A percentile compares a stretch with the other conserved stretches of the same genome.
Conservation (phyloP, 345 rosid species). For the Arabis hirsuta region DNA sequence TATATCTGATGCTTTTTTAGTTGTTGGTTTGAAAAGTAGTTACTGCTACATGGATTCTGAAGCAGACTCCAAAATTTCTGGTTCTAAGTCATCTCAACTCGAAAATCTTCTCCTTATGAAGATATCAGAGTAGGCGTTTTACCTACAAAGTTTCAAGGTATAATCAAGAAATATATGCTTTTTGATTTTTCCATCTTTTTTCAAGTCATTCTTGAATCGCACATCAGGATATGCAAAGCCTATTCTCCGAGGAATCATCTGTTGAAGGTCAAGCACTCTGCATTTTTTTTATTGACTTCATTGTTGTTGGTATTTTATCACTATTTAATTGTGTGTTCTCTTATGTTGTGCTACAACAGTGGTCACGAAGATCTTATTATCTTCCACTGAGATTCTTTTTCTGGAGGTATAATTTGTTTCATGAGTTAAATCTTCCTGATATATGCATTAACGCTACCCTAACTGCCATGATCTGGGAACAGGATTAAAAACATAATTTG, state of each 20-base stretch:
- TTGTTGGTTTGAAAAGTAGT: too few relatives aligned
- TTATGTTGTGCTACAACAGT: too few relatives aligned
- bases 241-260: constrained; percentile 83
- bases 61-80: constrained; percentile 51
- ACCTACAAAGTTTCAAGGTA: constrained; percentile 26
- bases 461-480: too few relatives aligned
- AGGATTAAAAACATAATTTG: too few relatives aligned
- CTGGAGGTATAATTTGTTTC: not conserved
- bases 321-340: too few relatives aligned
- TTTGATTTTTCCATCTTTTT: constrained; percentile 36
- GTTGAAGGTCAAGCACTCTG: constrained; percentile 19
- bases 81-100: constrained; percentile 56
- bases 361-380: too few relatives aligned
- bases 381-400: not conserved
- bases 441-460: too few relatives aligned
- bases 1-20: too few relatives aligned
- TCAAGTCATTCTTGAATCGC: constrained; percentile 60
- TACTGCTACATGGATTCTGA: constrained; percentile 60
- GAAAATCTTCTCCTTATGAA: constrained; percentile 63
- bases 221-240: constrained; percentile 57
- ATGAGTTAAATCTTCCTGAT: too few relatives aligned
- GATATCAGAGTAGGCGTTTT: constrained; percentile 65
- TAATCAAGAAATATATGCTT: constrained; percentile 4
- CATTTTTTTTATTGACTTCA: too few relatives aligned
- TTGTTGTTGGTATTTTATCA: too few relatives aligned